Base-by-base conservation (phyloP, 2,329 filamentous ascomycete species). In the Phaeosphaeriaceae sp. region DNA sequence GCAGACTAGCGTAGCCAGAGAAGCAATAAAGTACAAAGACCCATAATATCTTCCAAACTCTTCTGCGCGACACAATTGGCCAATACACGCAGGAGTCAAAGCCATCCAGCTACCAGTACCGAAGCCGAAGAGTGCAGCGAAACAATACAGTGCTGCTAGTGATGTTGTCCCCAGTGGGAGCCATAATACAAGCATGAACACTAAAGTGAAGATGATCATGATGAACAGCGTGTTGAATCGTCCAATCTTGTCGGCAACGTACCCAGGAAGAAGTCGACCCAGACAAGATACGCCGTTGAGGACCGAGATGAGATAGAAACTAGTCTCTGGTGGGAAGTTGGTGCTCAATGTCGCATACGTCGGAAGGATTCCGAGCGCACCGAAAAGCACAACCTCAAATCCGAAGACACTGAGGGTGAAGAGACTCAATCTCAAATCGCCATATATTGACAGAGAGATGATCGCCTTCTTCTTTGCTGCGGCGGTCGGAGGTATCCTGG, bases 11-110 rank as follows among this genome's bases (percentile, higher is more conserved):
- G 73, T 73, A 5, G 75, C 72, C n/a, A 77, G 57, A 55, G 69
- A 72, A 3, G 73, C 74, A 7, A 77, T 63, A 56, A 76, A 76
- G 52, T 76, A 77, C 67, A 76, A 69, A 1, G 84, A 84, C 0
- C 85, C 85, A 65, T 86, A 81, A 11, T 84, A 78, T 19, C 81
- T 78, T 10, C 82, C 82, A 64, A 81, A 82, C 41, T 83, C 80
- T 41, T 82, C 68, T 7, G 77, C 78, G 31, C 78, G 70, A 57
- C 81, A 83, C 7, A 84, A 71, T 61, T 83, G 80, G 2, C 80
- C 80, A 3, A 84, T 71, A 52, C 81, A 84, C 20, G 81, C 79
- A 7, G 81, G 80, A 0, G 76, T 79, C 15, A 83, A 62, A 2
- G 75, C 71, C 62, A 83, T 81, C 63, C 81, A 77, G 7, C 79